A percentile compares a stretch with the other conserved stretches of the same genome.
Evolutionary conservation across 305 asterid species (phyloP).

Genomic region (Solanum hybrid): DNA sequence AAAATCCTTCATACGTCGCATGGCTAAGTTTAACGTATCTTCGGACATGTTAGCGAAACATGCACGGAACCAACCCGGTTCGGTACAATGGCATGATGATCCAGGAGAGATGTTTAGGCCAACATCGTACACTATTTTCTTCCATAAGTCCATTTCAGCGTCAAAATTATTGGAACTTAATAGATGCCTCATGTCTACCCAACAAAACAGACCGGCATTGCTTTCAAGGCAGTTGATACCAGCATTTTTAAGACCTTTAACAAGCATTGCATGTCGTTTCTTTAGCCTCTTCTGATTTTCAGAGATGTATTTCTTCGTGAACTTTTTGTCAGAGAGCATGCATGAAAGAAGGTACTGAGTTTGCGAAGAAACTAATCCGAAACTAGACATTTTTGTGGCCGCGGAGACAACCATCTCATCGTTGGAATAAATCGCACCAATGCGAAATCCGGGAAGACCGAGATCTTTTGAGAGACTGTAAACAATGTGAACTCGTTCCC

Average conservation of each 20-base stretch:
- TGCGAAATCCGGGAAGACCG: constrained; percentile 89
- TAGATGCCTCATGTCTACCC: constrained; percentile 85
- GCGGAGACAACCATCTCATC: constrained; percentile 56
- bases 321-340: constrained; percentile 66
- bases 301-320: constrained; percentile 34
- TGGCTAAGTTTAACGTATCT: constrained; percentile 50
- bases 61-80: constrained; percentile 86
- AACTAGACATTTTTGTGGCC: constrained; percentile 87
- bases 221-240: constrained; percentile 63
- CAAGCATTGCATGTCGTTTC: constrained; percentile 49
- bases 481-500: constrained; percentile 70
- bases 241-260: constrained; percentile 29
- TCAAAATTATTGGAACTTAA: constrained; percentile 38
- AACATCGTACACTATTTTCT: constrained; percentile 66
- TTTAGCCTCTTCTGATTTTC: constrained; percentile 49
- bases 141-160: constrained; percentile 74
- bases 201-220: constrained; percentile 79
- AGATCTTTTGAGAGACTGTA: constrained; percentile 77
- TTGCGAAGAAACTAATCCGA: constrained; percentile 73
- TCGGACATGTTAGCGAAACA: constrained; percentile 90
- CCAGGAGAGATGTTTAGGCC: constrained; percentile 87
- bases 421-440: constrained; percentile 74
- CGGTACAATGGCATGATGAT: constrained; percentile 73
- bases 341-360: constrained; percentile 70
- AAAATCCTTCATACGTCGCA: constrained; percentile 40